phyloP scores from a whole-genome alignment of 73 alveolate genomes.

The Blepharisma japonicum region DNA sequence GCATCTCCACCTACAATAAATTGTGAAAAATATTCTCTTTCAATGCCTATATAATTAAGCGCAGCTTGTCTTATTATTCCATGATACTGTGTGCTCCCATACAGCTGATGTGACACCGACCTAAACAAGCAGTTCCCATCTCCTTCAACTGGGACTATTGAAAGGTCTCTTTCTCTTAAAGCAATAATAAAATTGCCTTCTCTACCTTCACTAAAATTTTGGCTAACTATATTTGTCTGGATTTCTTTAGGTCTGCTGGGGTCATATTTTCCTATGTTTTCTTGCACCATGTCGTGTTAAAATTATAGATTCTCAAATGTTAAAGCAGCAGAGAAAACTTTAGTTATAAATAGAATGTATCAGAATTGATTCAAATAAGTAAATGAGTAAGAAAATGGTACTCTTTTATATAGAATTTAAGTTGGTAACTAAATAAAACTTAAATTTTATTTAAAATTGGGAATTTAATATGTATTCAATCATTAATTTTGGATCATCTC shows the following conservation, averaged over 20 bases:
- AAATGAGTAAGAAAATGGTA: no score
- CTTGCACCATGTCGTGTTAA: no score
- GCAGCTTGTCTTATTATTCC: slow-evolving; percentile 73
- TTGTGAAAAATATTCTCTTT: slow-evolving; percentile 83
- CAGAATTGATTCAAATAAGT: no score
- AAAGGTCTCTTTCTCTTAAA: slow-evolving; percentile 32
- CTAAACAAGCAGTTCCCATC: slow-evolving; percentile 99
- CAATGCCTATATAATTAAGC: slow-evolving; percentile 83
- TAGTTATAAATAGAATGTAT: no score
- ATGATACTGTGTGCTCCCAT: slow-evolving; percentile 87
- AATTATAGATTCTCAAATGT: no score
- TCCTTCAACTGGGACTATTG: slow-evolving; percentile 72
- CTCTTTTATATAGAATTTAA: no score
- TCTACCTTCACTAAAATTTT: neutral
- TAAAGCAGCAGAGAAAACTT: no score
- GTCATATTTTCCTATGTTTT: slow-evolving; percentile 42
- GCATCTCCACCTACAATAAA: slow-evolving; percentile 88
- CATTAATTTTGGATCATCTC: slow-evolving; percentile 89
- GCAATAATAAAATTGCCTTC: slow-evolving; percentile 28
- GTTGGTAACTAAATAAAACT: no score
- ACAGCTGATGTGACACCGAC: slow-evolving; percentile 90
- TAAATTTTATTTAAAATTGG: no score
- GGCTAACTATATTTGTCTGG: slow-evolving; percentile 26
- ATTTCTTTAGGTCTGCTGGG: slow-evolving; percentile 14
- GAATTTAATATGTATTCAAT: slow-evolving; percentile 68